Evolutionary conservation across 2,329 filamentous ascomycete genomes (phyloP).

Genomic region (Hortaea sp.): DNA sequence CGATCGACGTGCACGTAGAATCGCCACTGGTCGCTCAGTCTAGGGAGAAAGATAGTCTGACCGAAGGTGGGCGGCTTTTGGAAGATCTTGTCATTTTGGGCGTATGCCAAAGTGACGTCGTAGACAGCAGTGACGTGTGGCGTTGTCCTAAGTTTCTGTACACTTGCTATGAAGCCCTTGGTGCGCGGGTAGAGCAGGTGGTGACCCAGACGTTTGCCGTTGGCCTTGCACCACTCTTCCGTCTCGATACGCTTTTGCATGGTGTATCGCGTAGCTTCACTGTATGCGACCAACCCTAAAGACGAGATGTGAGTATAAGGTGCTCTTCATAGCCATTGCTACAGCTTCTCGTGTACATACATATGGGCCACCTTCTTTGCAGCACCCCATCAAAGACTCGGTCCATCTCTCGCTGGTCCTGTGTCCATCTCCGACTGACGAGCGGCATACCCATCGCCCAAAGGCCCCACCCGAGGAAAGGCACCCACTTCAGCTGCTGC

Average conservation of each 20-base stretch:
- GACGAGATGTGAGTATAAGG: background rate
- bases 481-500: slow-evolving; percentile 47
- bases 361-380: slow-evolving; percentile 45
- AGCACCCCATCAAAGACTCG: slow-evolving; percentile 48
- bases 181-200: slow-evolving; percentile 52
- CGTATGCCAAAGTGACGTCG: slow-evolving; percentile 31
- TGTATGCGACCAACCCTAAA: slow-evolving; percentile 54
- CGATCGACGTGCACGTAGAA: slow-evolving; percentile 27
- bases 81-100: slow-evolving; percentile 14
- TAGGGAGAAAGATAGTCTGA: slow-evolving; percentile 18
- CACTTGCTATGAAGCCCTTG: slow-evolving; percentile 51
- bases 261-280: slow-evolving; percentile 53
- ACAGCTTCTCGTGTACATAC: slow-evolving; percentile 30
- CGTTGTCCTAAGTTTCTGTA: slow-evolving; percentile 39
- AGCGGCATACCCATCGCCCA: slow-evolving; percentile 58
- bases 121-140: slow-evolving; percentile 28
- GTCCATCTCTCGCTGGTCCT: slow-evolving; percentile 47
- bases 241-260: slow-evolving; percentile 42
- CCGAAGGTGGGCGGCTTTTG: slow-evolving; percentile 24
- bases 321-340: background rate
- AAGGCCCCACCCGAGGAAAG: slow-evolving; percentile 53
- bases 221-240: slow-evolving; percentile 42
- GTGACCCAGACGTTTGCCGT: slow-evolving; percentile 41
- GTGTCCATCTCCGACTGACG: slow-evolving; percentile 50
- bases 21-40: slow-evolving; percentile 17